phyloP scores from a whole-genome alignment of 1,284 basidiomycete species.

The Hypsizygus ulmarius region DNA sequence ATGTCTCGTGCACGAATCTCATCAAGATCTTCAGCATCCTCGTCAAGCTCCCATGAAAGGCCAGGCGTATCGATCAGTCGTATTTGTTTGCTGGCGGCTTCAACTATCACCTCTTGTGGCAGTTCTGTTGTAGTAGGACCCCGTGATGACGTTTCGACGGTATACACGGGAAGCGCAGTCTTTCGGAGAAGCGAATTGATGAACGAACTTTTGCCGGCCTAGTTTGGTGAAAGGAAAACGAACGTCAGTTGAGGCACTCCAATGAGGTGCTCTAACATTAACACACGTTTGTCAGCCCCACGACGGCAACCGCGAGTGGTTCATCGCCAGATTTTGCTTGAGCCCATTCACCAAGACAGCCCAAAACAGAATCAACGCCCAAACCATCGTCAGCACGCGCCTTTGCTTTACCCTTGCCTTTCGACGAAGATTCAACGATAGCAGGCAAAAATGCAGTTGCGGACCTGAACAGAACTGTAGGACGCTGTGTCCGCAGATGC shows the following conservation, averaged over 20 bases:
- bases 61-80: constrained; percentile 84
- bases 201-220: constrained; percentile 82
- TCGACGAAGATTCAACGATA: constrained; percentile 28
- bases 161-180: constrained; percentile 61
- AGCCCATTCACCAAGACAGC: constrained; percentile 45
- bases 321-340: constrained; percentile 43
- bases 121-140: constrained; percentile 70
- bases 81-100: constrained; percentile 46
- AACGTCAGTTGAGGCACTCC: constrained; percentile 11
- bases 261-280: constrained; percentile 12
- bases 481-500: constrained; percentile 65
- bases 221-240: not conserved
- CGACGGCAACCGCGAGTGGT: constrained; percentile 64
- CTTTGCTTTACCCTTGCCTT: constrained; percentile 50
- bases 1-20: constrained; percentile 64
- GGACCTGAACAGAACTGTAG: constrained; percentile 81
- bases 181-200: constrained; percentile 71
- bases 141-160: constrained; percentile 48
- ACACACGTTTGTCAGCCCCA: constrained; percentile 74
- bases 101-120: constrained; percentile 60
- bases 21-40: constrained; percentile 43
- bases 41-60: constrained; percentile 52
- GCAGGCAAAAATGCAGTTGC: constrained; percentile 64
- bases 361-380: constrained; percentile 51
- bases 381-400: constrained; percentile 50